Conservation (phyloP, 2,329 filamentous ascomycete genomes). For the Trichoderma simmonsii region DNA sequence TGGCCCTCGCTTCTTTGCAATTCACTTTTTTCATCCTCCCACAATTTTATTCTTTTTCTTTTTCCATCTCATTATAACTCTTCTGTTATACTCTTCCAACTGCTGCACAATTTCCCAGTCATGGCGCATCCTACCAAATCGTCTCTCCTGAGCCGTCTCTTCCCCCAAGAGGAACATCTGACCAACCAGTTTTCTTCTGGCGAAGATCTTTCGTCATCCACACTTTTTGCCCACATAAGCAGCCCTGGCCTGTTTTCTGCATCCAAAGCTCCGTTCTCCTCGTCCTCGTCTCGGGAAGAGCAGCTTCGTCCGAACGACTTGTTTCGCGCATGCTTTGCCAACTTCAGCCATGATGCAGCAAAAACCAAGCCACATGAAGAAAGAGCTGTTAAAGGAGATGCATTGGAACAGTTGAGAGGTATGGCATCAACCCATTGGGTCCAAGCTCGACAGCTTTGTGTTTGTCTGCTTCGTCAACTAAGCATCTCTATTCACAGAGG, state of each 20-base stretch:
- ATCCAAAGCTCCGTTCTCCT: neutral
- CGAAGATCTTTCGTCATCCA: constrained; percentile 23
- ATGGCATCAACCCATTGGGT: neutral
- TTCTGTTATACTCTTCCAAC: neutral
- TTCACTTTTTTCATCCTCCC: neutral
- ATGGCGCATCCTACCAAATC: neutral
- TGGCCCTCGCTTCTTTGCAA: neutral
- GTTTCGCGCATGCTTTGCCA: constrained; percentile 26
- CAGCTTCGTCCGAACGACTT: constrained; percentile 18
- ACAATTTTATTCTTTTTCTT: neutral
- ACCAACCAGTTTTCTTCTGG: neutral
- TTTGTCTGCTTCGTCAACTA: neutral
- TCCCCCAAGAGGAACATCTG: neutral
- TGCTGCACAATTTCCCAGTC: neutral
- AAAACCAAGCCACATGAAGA: neutral
- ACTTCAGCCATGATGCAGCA: neutral
- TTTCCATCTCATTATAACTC: neutral
- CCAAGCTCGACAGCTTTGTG: neutral
- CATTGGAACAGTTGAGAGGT: constrained; percentile 25
- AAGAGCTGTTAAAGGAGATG: neutral
- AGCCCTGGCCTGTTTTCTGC: constrained; percentile 22
- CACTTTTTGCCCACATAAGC: constrained; percentile 30
- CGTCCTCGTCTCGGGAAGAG: neutral
- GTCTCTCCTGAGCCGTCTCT: neutral
- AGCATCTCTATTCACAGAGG: constrained; percentile 19